These are phyloP conservation scores for Aspergillus leporis DNA, from an alignment of 495 filamentous ascomycete genomes.

Conservation along the genomic window DNA sequence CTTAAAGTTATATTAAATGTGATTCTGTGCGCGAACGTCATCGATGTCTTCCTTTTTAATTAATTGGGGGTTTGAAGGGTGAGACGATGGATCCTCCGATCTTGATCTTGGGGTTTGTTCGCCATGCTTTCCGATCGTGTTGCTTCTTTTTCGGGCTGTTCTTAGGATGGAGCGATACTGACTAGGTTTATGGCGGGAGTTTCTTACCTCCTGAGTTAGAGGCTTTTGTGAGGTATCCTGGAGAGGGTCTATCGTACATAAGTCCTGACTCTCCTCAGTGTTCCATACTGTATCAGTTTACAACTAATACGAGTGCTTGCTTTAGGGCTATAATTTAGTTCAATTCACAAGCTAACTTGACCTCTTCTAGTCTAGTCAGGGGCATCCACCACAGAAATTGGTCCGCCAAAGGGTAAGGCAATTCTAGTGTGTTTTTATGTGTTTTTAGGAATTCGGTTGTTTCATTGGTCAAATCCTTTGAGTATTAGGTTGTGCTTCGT, in stretches of 20 bases:
- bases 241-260: no score
- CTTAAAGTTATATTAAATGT: background rate
- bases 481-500: background rate
- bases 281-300: no score
- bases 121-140: background rate
- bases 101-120: background rate
- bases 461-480: background rate
- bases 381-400: background rate
- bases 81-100: background rate
- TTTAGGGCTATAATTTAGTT: background rate
- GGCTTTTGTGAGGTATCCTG: no score
- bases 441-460: background rate
- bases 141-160: background rate
- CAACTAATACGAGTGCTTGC: background rate
- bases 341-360: background rate
- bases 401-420: background rate
- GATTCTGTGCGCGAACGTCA: background rate
- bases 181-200: background rate
- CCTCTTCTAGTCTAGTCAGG: conserved; percentile 7
- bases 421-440: background rate
- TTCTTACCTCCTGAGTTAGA: no score
- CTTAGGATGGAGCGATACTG: background rate
- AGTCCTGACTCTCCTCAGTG: no score
- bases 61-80: background rate
- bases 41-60: background rate